phyloP scores from a whole-genome alignment of 306 rosid species.

The Rosa rugosa region DNA sequence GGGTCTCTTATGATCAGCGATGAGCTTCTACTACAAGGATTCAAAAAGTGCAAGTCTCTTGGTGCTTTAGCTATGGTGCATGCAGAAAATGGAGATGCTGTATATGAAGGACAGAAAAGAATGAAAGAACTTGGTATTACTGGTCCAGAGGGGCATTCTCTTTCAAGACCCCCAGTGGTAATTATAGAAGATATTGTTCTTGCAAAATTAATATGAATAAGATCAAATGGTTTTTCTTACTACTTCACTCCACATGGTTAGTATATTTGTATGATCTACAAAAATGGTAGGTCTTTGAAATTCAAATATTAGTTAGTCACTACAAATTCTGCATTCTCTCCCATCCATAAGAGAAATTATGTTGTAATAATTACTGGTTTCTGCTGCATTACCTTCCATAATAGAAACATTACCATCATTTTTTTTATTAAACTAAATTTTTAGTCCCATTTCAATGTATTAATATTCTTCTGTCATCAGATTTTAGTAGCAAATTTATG shows the following conservation, averaged over 20 bases:
- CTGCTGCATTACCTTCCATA: neutral
- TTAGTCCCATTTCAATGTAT: neutral
- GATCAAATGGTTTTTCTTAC: neutral
- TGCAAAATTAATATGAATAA: slow-evolving; percentile 9
- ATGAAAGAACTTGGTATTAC: slow-evolving; percentile 94
- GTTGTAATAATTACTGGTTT: neutral
- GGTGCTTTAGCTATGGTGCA: slow-evolving; percentile 99
- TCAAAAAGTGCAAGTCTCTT: slow-evolving; percentile 86
- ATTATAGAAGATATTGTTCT: slow-evolving; percentile 13
- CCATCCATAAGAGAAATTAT: neutral
- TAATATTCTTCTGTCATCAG: neutral
- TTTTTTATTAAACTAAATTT: no score
- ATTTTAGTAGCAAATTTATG: neutral
- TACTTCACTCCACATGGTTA: neutral
- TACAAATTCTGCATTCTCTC: neutral
- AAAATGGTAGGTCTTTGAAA: neutral
- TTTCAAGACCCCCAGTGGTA: slow-evolving; percentile 92
- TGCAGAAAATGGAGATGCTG: slow-evolving; percentile 98
- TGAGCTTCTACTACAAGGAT: slow-evolving; percentile 82
- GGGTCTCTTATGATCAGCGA: slow-evolving; percentile 81
- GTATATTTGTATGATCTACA: neutral
- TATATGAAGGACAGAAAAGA: slow-evolving; percentile 78
- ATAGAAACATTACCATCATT: neutral
- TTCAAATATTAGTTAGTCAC: neutral
- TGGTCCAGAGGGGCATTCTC: slow-evolving; percentile 96